Evolutionary conservation across 306 rosid genomes (phyloP), one percentile per base, ranked within the genome.

Genomic region (Casuarina cunninghamiana): DNA sequence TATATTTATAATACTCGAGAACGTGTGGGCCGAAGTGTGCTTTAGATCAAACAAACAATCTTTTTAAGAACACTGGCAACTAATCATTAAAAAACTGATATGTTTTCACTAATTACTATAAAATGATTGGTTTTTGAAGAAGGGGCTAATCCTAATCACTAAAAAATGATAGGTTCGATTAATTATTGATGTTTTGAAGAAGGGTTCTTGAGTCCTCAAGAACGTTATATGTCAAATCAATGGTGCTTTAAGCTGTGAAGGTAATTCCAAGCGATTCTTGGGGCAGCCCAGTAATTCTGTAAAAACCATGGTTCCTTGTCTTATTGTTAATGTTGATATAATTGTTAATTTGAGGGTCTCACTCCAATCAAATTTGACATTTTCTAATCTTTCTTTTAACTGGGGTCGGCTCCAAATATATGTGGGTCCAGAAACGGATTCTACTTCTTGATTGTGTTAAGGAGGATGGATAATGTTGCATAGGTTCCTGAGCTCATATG

Each of bases 1-100:
- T 51, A 15, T 74, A 85, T 81, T 88, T 88, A 85, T 88, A 85
- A 45, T 83, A 69, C 53, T 2, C 46, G 73, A 73, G 80, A 81
- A 78, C 84, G 84, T 76, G 91, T 77, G 85, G 68, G 78, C 71
- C 50, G 44, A 72, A 65, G 46, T 39, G 69, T 69, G 76, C 41
- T 61, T 9, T 16, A 42, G 45, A 35, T 69, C 42, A 71, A 76
- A 73, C 46, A 60, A 69, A 38, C 53, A 16, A 37, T 41, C 5
- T 73, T 71, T 75, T 50, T 35, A 74, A 69, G 65, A 79, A 54
- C 41, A 57, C 7, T 67, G 42, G 17, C 8, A 43, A 44, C 37
- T 67, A 41, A 17, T 6, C 37, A 67, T n/a, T 67, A 42, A 67
- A 66, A n/a, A 42, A 42, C 6, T 42, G 26, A 8, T 16, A 43